Base-by-base conservation (phyloP, 495 filamentous ascomycete genomes). In the Xylaria acuta region DNA sequence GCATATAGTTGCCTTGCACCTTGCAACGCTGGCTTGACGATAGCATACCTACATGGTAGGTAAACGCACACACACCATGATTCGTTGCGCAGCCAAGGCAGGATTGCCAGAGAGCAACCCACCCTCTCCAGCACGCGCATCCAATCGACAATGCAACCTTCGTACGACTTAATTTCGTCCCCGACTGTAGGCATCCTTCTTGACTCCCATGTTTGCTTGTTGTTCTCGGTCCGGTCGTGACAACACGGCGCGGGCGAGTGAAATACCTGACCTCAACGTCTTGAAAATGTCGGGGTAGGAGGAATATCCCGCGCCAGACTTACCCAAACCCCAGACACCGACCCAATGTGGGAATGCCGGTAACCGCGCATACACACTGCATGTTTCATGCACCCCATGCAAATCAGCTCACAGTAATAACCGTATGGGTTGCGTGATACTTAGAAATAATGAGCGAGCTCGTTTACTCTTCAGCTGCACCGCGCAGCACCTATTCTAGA, bases 401-500 rank as follows among this genome's bases (percentile, higher is more conserved):
- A 51, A n/a, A 63, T 53, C 68, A 70, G 58, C 58, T 49, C 68
- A 53, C 56, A 60, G 53, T 41, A 70, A 49, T 27, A 51, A 38
- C 67, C 66, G 41, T 27, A 69, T 20, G 49, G 47, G 30, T 25
- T 69, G 51, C 22, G 36, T 38, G 49, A 67, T 67, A n/a, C n/a
- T n/a, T n/a, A 34, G 49, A 51, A 14, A 30, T 20, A 16, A 25
- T 20, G n/a, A 32, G 66, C 25, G 12, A 12, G 45, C 36, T 43
- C 34, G 36, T 69, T 5, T 34, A 36, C 36, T 45, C 41, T 47
- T 40, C 68, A 45, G 58, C 67, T 69, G 67, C 54, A 49, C 22
- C 30, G 22, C 43, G 45, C 68, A 27, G 68, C 58, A 59, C 41
- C 22, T 38, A 70, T 70, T 70, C 68, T 70, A 70, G 68, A 70